Base-by-base conservation (phyloP, 2,329 filamentous ascomycete genomes). In the Diaporthe eres region DNA sequence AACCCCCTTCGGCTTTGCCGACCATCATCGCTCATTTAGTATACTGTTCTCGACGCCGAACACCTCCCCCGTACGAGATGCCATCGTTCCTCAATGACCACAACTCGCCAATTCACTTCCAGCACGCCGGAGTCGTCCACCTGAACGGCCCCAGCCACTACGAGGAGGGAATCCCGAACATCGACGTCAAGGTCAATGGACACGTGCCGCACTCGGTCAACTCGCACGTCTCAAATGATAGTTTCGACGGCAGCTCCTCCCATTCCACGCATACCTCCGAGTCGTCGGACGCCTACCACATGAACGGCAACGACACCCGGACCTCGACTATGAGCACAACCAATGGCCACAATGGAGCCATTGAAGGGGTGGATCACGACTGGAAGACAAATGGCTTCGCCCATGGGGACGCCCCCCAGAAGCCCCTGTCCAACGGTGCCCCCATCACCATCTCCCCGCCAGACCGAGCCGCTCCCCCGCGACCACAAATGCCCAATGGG, bases 321-420 rank as follows among this genome's bases (percentile, higher is more conserved):
- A 77, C 72, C 65, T 77, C 78, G 58, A 77, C 77, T 85, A 81
- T 78, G 79, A 79, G 88, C 84, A 90, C 92, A 85, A 90, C 87
- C 83, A 88, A 90, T 51, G 81, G 91, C 81, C 88, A 89, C 79
- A 92, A 92, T 81, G 90, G 88, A 78, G 87, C 86, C 79, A 85
- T 87, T 75, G 81, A 81, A 77, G 82, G 83, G 74, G 81, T 80
- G 76, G 80, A 75, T 13, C 42, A 44, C 25, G 10, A 49, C 55
- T 65, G 61, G 61, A 58, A 37, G 17, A 31, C 39, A 61, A 82
- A 84, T 58, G 82, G 82, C 75, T 82, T 84, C 71, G 84, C 85
- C 78, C 82, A 86, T 77, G 79, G 77, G 72, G 74, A 58, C 53
- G 42, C 61, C 22, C 42, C 74, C 19, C 76, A 77, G 72, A 82